Evolutionary conservation across 2,329 filamentous ascomycete genomes (phyloP).

Genomic region (Pseudodiploospora longispora): DNA sequence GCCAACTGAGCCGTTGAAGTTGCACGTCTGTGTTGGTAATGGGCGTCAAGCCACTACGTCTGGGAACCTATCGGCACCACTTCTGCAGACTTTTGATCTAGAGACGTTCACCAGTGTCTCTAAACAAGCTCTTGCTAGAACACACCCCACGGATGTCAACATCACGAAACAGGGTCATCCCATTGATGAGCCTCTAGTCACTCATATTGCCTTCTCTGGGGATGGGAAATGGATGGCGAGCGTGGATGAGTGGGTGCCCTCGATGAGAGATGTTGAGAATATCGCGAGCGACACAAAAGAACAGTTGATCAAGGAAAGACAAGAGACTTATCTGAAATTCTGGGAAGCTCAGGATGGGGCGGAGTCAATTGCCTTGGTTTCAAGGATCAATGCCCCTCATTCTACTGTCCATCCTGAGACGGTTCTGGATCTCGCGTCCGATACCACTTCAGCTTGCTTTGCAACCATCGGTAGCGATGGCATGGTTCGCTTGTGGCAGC

Average conservation of each 20-base stretch:
- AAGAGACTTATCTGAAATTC: conserved; percentile 82
- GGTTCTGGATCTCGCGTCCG: conserved; percentile 65
- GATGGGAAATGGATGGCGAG: conserved; percentile 89
- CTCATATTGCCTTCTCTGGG: conserved; percentile 63
- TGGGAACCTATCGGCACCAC: conserved; percentile 44
- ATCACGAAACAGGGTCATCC: conserved; percentile 61
- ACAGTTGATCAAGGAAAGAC: conserved; percentile 42
- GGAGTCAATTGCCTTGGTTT: conserved; percentile 64
- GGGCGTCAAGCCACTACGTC: conserved; percentile 49
- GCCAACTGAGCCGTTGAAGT: conserved; percentile 52
- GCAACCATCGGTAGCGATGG: conserved; percentile 80
- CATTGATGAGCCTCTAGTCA: conserved; percentile 71
- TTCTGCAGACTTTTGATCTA: conserved; percentile 81
- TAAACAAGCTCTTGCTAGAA: conserved; percentile 84
- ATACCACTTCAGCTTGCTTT: conserved; percentile 63
- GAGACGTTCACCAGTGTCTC: conserved; percentile 66
- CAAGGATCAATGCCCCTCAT: conserved; percentile 80
- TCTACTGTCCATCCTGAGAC: conserved; percentile 44
- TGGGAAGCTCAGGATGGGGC: conserved; percentile 61
- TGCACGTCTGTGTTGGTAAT: conserved; percentile 61
- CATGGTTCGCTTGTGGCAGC: conserved; percentile 72
- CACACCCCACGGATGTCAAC: conserved; percentile 76
- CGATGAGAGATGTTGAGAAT: conserved; percentile 55
- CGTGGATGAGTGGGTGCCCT: conserved; percentile 82
- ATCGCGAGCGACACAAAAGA: conserved; percentile 27